These are phyloP conservation scores for Tolypocladium nubicola DNA, from an alignment of 2,329 filamentous ascomycete genomes.

Conservation along the genomic window DNA sequence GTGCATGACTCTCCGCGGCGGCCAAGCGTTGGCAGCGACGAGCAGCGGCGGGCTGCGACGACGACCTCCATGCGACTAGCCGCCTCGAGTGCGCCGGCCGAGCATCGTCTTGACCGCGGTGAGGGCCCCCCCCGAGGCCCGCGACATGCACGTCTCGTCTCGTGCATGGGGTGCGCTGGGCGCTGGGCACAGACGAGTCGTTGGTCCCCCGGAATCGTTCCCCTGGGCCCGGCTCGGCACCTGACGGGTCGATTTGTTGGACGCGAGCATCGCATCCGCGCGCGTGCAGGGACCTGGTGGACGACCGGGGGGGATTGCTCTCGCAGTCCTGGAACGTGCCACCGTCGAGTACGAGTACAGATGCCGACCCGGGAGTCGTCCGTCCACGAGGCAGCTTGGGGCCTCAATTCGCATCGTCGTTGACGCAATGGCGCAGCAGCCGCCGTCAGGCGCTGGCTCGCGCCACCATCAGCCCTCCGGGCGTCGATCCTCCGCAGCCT, in stretches of 20 bases:
- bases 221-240: neutral
- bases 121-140: neutral
- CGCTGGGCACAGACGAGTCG: neutral
- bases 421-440: neutral
- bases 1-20: neutral
- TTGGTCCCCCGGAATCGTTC: neutral
- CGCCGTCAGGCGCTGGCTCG: neutral
- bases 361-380: neutral
- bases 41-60: neutral
- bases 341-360: too few species aligned
- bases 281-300: neutral
- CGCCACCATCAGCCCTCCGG: neutral
- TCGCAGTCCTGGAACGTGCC: too few species aligned
- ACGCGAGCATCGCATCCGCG: neutral
- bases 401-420: neutral
- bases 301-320: neutral
- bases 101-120: neutral
- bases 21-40: neutral
- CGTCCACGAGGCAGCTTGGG: neutral
- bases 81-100: neutral
- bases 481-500: neutral
- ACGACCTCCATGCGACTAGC: neutral
- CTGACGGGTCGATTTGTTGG: neutral
- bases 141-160: neutral
- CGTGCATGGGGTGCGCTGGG: neutral